A percentile compares a stretch with the other conserved stretches of the same genome.
Evolutionary conservation across 345 rosid species (phyloP).

Genomic region (Theobroma cacao): DNA sequence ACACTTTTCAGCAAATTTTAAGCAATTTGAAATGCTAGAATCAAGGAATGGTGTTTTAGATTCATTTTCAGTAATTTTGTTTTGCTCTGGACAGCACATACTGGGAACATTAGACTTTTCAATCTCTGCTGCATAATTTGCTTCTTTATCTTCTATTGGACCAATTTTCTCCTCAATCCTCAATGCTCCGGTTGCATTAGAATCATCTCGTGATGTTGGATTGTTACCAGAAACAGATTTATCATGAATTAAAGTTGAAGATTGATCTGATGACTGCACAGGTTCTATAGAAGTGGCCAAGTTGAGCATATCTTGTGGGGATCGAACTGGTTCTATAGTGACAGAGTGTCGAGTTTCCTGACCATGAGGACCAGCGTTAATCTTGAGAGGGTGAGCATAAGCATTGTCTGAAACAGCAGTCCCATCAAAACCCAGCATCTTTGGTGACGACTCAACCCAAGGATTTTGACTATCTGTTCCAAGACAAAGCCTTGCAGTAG

Average conservation of each 20-base stretch:
- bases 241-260: constrained; percentile 28
- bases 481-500: constrained; percentile 39
- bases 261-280: constrained; percentile 27
- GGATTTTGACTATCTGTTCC: constrained; percentile 50
- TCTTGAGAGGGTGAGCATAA: constrained; percentile 31
- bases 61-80: constrained; percentile 19
- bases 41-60: constrained; percentile 22
- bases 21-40: constrained; percentile 23
- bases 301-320: constrained; percentile 32
- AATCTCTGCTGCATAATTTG: constrained; percentile 26
- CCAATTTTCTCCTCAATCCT: constrained; percentile 30
- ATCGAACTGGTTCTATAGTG: constrained; percentile 31
- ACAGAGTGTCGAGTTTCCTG: constrained; percentile 31
- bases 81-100: constrained; percentile 22
- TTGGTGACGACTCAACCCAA: constrained; percentile 50
- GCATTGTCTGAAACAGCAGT: constrained; percentile 38
- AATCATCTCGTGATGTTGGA: constrained; percentile 20
- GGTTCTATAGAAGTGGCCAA: constrained; percentile 25
- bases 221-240: constrained; percentile 12
- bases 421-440: constrained; percentile 55
- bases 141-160: constrained; percentile 34
- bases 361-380: constrained; percentile 29
- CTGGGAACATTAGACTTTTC: constrained; percentile 24
- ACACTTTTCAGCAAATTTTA: constrained; percentile 25
- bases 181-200: constrained; percentile 28